These are phyloP conservation scores for Fusarium sp. DNA, from an alignment of 2,329 filamentous ascomycete genomes.

Conservation along the genomic window DNA sequence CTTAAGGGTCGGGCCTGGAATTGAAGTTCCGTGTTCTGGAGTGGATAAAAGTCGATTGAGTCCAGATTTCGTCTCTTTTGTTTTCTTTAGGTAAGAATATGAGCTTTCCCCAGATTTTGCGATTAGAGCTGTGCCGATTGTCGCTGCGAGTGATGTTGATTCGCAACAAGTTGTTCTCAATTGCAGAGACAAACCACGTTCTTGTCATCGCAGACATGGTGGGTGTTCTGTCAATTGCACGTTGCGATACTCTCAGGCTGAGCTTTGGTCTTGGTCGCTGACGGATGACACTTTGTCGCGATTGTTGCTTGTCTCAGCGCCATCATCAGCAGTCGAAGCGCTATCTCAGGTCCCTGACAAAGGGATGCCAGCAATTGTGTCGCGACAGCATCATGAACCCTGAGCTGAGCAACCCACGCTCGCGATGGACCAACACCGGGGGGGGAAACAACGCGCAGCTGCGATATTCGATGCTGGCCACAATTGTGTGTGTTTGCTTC, in stretches of 20 bases:
- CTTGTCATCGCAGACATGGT: neutral
- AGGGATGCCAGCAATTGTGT: neutral
- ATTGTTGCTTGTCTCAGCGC: neutral
- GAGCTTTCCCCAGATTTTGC: neutral
- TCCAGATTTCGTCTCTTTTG: neutral
- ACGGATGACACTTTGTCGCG: fast-evolving
- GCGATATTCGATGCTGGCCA: neutral
- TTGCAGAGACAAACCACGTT: fast-evolving
- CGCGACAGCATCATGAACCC: neutral
- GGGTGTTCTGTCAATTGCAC: fast-evolving
- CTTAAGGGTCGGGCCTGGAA: neutral
- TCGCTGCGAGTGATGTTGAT: neutral
- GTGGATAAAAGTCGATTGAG: neutral
- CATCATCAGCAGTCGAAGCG: neutral
- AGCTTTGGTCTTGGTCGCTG: fast-evolving
- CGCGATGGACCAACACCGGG: fast-evolving
- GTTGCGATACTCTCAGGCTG: fast-evolving
- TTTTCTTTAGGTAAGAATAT: neutral
- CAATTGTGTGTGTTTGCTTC: neutral
- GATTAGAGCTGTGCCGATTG: neutral
- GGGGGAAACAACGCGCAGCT: fast-evolving
- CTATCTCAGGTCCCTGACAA: neutral
- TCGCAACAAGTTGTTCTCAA: fast-evolving
- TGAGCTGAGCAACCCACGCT: fast-evolving
- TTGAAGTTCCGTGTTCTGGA: neutral